Evolutionary conservation across 2,329 filamentous ascomycete genomes (phyloP).

Genomic region (Myriosclerotinia duriaeana): DNA sequence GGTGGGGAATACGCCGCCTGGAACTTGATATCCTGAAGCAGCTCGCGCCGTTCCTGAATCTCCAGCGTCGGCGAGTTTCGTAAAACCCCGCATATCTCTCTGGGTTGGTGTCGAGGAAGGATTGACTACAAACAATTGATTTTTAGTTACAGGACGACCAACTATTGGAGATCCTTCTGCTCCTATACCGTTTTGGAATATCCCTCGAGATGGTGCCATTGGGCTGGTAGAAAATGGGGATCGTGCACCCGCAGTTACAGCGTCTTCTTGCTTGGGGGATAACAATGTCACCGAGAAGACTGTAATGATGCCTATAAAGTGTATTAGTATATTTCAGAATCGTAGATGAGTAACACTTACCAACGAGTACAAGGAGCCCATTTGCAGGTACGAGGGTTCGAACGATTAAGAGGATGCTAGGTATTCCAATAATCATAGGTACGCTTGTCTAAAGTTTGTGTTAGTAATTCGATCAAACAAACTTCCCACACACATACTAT

Average conservation of each 20-base stretch:
- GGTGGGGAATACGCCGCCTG: constrained; percentile 36
- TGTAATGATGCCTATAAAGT: constrained; percentile 33
- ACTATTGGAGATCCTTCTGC: constrained; percentile 35
- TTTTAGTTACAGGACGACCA: constrained; percentile 33
- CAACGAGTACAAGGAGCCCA: constrained; percentile 39
- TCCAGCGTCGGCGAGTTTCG: constrained; percentile 29
- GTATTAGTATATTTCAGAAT: background rate
- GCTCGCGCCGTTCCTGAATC: constrained; percentile 24
- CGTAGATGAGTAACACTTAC: constrained; percentile 29
- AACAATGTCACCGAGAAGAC: constrained; percentile 36
- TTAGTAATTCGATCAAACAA: constrained; percentile 26
- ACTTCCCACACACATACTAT: constrained; percentile 30
- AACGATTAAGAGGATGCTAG: constrained; percentile 35
- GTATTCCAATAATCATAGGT: constrained; percentile 39
- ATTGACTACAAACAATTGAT: constrained; percentile 40
- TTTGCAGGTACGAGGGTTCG: constrained; percentile 39
- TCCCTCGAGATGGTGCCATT: constrained; percentile 30
- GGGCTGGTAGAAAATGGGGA: constrained; percentile 38
- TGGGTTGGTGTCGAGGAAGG: constrained; percentile 34
- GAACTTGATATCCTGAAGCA: constrained; percentile 36
- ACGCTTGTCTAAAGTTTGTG: constrained; percentile 34
- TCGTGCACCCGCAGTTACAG: constrained; percentile 37
- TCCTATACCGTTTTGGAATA: constrained; percentile 28
- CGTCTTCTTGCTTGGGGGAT: constrained; percentile 30
- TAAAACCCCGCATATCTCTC: constrained; percentile 32